Base-by-base conservation (phyloP, 2,329 filamentous ascomycete genomes). In the Penicillium sp. region DNA sequence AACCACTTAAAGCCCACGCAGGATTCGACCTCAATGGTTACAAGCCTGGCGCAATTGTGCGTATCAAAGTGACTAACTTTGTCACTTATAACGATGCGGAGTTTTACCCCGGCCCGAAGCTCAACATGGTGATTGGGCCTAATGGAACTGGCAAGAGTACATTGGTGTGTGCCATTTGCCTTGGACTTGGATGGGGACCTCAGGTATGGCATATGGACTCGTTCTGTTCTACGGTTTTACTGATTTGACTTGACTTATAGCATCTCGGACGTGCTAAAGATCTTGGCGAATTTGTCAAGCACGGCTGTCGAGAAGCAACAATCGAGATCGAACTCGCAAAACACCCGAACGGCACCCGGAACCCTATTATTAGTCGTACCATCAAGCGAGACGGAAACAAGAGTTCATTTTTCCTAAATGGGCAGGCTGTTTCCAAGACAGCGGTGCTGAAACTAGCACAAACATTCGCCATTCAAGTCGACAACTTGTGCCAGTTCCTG, bases 41-140 rank as follows among this genome's bases (percentile, higher is more conserved):
- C 57, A 74, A 73, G 47, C 87, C 92, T 3, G 95, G 95, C 11
- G 89, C 95, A 10, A 96, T 99, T 64, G 87, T 97, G 48, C 86
- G 93, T 35, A 91, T 99, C 48, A 89, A 86, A 64, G 82, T 98
- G 45, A 84, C 83, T 48, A 90, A 98, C 74, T 99, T 99, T 67
- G 91, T 99, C 54, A 99, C 95, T 0, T 99, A 99, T 76, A 92
- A 90, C 49, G 86, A 88, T 52, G 93, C 92, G 54, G 93, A 96
- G 63, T 97, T 98, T 74, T 86, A 89, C 57, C 91, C 92, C 13
- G 95, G 95, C 0, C 93, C 95, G 1, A 93, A 90, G 71, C 76
- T 99, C 69, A 99, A 99, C 73, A 98, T 99, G 93, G 88, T 99
- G 52, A 96, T 99, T 65, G 95, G 95, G 0, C 95, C 95, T n/a